Evolutionary conservation across 371 early-diverging fungal species (phyloP), one percentile per base, ranked within the genome.

Genomic region (Blastocladiella emersonii): DNA sequence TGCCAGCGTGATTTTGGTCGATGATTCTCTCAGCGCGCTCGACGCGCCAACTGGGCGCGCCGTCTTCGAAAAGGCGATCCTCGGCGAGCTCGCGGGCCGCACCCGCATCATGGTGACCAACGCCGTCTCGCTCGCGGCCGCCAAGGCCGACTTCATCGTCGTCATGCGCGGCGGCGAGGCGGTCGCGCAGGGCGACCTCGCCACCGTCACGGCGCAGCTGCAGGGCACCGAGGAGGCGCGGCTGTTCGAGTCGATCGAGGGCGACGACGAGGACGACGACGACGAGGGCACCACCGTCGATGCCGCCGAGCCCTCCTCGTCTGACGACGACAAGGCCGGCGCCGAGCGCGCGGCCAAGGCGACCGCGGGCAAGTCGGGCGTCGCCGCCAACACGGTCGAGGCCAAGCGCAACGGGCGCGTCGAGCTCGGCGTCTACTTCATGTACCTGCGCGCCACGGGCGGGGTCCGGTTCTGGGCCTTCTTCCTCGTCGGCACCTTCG

Each of bases 151-250:
- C 37, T 81, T 82, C 65, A 76, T 91, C n/a, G 87, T 86, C 30
- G 81, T 85, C 30, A 64, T 93, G 69, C 69, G 78, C 17, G 78
- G 83, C 27, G 91, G 92, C n/a, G 62, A 67, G 7, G 80, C 91
- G 48, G 74, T 70, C 15, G 75, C 71, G 10, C 78, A 76, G 45
- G 90, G 90, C 36, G 66, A 70, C 2, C 81, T 78, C 0, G 45
- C 83, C 71, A 65, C 61, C 5, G 72, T 73, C 34, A 74, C 80
- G 45, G 75, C 80, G 0, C 81, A 78, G 25, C 59, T 59, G 35
- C 12, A 15, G 13, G 59, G 21, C 34, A 32, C 37, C 25, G 36
- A 59, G 6, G 59, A 59, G 59, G 37, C 37, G 8, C n/a, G 37
- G 37, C 43, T 59, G 44, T 59, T 59, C 23, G 21, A n/a, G n/a